Evolutionary conservation across 73 alveolate species (phyloP).

Genomic region (Paramecium tetraurelia): DNA sequence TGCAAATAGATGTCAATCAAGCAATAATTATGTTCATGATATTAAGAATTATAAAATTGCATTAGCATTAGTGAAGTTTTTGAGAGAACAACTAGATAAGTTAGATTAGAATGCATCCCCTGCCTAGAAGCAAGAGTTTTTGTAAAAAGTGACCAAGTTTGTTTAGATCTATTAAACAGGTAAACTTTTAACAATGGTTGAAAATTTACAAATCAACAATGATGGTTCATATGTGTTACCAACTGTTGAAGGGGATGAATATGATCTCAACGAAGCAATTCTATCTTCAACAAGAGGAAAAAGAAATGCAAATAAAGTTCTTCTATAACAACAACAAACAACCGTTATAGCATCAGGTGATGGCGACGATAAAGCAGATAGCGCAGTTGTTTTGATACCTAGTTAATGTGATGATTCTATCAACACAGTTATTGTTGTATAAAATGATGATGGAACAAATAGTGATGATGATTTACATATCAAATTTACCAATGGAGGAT

Average conservation of each 20-base stretch:
- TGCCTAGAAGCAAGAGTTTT: neutral
- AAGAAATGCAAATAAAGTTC: neutral
- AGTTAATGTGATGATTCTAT: conserved; percentile 30
- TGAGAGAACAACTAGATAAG: conserved; percentile 16
- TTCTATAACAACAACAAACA: neutral
- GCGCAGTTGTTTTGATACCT: conserved; percentile 39
- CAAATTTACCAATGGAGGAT: neutral
- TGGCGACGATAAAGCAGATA: neutral
- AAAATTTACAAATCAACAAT: neutral
- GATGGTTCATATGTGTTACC: conserved; percentile 34
- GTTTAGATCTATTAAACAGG: conserved; percentile 35
- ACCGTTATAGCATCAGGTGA: neutral
- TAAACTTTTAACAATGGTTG: conserved; percentile 21
- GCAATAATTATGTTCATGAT: conserved; percentile 35
- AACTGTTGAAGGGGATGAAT: neutral
- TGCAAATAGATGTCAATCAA: neutral
- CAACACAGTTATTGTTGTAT: conserved; percentile 34
- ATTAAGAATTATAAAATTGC: conserved; percentile 45
- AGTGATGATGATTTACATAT: conserved; percentile 42
- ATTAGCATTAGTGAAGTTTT: neutral
- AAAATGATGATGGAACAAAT: conserved; percentile 24
- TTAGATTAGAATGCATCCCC: neutral
- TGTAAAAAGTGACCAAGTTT: neutral
- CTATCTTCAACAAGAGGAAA: conserved; percentile 20
- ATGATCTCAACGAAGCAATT: neutral